Evolutionary conservation across 78 protist genomes (phyloP), one percentile per base, ranked within the genome.

Genomic region (Dictyostelium discoideum): DNA sequence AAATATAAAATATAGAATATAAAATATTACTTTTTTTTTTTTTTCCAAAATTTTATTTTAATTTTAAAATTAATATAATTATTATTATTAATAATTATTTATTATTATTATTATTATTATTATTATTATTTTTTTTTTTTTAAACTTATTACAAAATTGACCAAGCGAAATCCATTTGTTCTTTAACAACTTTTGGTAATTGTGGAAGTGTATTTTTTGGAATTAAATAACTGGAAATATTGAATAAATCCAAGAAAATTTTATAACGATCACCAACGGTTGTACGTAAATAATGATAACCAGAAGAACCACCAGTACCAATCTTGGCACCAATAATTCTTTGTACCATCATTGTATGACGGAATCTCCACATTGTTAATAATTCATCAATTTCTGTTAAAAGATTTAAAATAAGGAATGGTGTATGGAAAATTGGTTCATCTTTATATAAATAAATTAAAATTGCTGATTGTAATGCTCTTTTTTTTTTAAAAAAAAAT

Each of bases 251-350:
- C 14, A 79, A 42, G 69, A 97, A 97, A 32, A 95, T 92, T 54
- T 76, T 73, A 86, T 95, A 92, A 63, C 93, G 44, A 85, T 95
- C 97, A 54, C 93, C 90, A 39, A 82, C 67, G 10, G 98, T 97
- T 16, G 96, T 74, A 32, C 96, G 32, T 8, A 97, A 85, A 93
- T 97, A 97, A 74, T 92, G 96, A 88, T 97, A 97, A 84, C 98
- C 98, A 39, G 96, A 92, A 24, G 96, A 87, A 60, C 98, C 98
- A 89, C 98, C 98, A 22, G 97, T 95, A 76, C 98, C 98, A 44
- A 89, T 54, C 76, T 93, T 92, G 14, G 86, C 96, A 67, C 98
- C 98, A 63, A 97, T 92, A 94, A 97, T 97, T 37, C 97, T 92
- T 50, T 95, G 97, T 42, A 97, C 98, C 97, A 97, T 92, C 93